Conservation (phyloP, 2,329 filamentous ascomycete genomes). For the Paracamarosporium sp. region DNA sequence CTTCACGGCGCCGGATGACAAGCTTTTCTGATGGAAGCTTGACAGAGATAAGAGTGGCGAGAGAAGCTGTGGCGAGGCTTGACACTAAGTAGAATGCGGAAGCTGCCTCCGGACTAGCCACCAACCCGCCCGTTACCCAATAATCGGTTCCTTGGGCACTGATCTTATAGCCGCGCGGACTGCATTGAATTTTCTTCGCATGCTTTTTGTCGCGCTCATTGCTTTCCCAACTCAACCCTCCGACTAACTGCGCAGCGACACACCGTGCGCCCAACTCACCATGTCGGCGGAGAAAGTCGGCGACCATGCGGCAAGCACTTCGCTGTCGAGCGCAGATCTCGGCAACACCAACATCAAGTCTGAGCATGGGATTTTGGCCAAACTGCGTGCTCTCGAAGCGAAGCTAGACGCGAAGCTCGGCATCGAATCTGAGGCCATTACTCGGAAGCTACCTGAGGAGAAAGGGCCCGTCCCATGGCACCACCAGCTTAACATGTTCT, state of each 20-base stretch:
- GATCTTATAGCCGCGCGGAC: constrained; percentile 10
- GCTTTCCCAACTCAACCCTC: background rate
- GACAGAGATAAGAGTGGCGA: constrained; percentile 25
- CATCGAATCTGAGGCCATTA: constrained; percentile 32
- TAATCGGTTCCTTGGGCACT: constrained; percentile 7
- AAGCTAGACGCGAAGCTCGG: constrained; percentile 28
- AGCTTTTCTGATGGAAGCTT: constrained; percentile 24
- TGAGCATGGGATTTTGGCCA: constrained; percentile 23
- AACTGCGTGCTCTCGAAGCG: constrained; percentile 25
- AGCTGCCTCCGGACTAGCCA: constrained; percentile 14
- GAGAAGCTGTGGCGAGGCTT: constrained; percentile 3
- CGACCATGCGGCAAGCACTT: constrained; percentile 12
- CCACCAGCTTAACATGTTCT: constrained; percentile 45
- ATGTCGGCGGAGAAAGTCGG: constrained; percentile 25
- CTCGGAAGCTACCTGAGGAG: constrained; percentile 33
- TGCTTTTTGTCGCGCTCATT: background rate
- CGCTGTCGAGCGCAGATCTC: constrained; percentile 16
- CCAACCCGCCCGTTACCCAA: constrained; percentile 3
- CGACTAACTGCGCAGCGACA: background rate
- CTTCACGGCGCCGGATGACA: background rate
- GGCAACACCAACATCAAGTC: constrained; percentile 7
- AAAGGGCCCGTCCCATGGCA: constrained; percentile 34
- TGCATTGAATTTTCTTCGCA: constrained; percentile 7
- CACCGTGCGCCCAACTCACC: constrained; percentile 1
- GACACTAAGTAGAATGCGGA: constrained; percentile 19